Evolutionary conservation across 768 basidiomycete genomes (phyloP).

Genomic region (Suillus luteus): DNA sequence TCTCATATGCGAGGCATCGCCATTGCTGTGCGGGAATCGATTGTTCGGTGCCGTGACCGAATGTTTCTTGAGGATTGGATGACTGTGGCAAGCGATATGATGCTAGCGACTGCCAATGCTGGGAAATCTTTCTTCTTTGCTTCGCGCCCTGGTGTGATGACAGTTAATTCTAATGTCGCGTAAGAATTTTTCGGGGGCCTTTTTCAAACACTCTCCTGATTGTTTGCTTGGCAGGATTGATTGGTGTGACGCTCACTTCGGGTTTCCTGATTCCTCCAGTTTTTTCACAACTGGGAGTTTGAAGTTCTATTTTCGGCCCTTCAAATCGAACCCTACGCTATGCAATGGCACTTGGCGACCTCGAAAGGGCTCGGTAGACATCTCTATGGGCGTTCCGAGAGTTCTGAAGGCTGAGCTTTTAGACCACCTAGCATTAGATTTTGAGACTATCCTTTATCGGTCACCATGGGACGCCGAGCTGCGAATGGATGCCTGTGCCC

Average conservation of each 20-base stretch:
- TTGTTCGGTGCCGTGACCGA: slow-evolving; percentile 17
- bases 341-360: slow-evolving; percentile 19
- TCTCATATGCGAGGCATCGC: slow-evolving; percentile 23
- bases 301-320: slow-evolving; percentile 27
- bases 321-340: slow-evolving; percentile 26
- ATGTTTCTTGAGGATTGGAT: slow-evolving; percentile 23
- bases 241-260: slow-evolving; percentile 26
- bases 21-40: slow-evolving; percentile 19
- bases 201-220: background rate
- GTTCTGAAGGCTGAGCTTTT: slow-evolving; percentile 23
- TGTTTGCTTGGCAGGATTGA: slow-evolving; percentile 20
- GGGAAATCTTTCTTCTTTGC: slow-evolving; percentile 21
- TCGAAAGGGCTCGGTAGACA: slow-evolving; percentile 21
- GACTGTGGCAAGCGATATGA: slow-evolving; percentile 20
- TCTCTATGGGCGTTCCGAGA: slow-evolving; percentile 27
- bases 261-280: slow-evolving; percentile 21
- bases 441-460: slow-evolving; percentile 13
- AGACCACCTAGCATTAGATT: slow-evolving; percentile 18
- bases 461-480: background rate
- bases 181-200: slow-evolving; percentile 12
- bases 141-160: slow-evolving; percentile 13
- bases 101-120: slow-evolving; percentile 23
- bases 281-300: slow-evolving; percentile 19
- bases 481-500: background rate
- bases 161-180: slow-evolving; percentile 27